Evolutionary conservation across 495 filamentous ascomycete species (phyloP), one percentile per base, ranked within the genome.

Genomic region (Penicillium dipodomyicola): DNA sequence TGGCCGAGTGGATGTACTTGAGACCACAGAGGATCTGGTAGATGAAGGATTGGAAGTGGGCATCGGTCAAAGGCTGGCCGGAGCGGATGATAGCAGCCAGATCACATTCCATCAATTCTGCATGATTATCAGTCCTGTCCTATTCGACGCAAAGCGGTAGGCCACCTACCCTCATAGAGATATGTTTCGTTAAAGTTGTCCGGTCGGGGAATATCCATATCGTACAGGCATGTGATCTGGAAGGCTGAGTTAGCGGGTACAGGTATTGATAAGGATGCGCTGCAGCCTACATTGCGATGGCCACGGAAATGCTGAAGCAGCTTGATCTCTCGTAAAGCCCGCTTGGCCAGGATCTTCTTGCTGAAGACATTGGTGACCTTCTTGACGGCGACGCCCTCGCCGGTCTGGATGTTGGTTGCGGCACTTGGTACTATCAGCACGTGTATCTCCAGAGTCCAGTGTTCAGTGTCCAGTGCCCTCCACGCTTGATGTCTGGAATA

Each of bases 361-460:
- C 92, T 96, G 81, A 98, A 97, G 58, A 98, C 95, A 88, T 98
- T 98, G 75, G 94, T 98, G 67, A 98, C 90, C 73, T 98, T 98
- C 80, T 98, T 98, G 77, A 98, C 91, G 56, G 94, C 94, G 52
- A 98, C 92, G n/a, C 94, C 94, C 69, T 98, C 94, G 65, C 86
- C 86, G 14, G 90, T 96, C 70, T 88, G 83, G 65, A 82, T 85
- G 78, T 98, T 97, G 52, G 90, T 91, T 25, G 94, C 95, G 49
- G 95, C 95, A 73, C 92, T 94, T 70, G 55, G 11, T 47, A 17
- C 52, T 14, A 22, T 56, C 54, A 56, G 46, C 43, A 51, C 42
- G n/a, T 51, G 48, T 33, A 10, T 33, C 12, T 33, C 30, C 23
- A 25, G 23, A 5, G 23, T 25, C 23, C 23, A 25, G 23, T 6